These are phyloP conservation scores for Mycena belliarum DNA, from an alignment of 768 basidiomycete genomes.

Conservation along the genomic window DNA sequence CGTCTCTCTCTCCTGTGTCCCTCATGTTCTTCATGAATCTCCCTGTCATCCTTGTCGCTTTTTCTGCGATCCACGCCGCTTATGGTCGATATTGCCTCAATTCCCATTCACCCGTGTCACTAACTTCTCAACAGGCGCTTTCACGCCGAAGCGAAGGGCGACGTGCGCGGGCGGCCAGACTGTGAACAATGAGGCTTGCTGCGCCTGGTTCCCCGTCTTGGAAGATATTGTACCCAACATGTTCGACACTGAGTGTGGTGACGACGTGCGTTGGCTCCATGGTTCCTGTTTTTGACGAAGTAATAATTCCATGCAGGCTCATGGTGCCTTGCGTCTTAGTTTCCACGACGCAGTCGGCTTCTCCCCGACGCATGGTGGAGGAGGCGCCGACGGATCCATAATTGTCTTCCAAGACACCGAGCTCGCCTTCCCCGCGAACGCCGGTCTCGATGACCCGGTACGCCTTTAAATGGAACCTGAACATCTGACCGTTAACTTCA, in stretches of 20 bases:
- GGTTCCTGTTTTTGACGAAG: background rate
- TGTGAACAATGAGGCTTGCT: slow-evolving; percentile 31
- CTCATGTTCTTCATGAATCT: background rate
- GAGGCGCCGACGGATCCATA: slow-evolving; percentile 34
- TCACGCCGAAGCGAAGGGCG: background rate
- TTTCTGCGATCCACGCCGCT: background rate
- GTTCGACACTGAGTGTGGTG: slow-evolving; percentile 32
- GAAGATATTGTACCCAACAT: slow-evolving; percentile 31
- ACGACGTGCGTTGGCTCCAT: slow-evolving; percentile 32
- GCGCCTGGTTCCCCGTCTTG: slow-evolving; percentile 30
- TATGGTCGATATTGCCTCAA: background rate
- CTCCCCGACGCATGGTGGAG: slow-evolving; percentile 14
- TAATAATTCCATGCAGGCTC: slow-evolving; percentile 1
- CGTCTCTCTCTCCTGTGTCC: background rate
- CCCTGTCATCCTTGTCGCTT: background rate
- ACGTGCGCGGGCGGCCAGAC: slow-evolving; percentile 33
- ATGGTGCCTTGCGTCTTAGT: slow-evolving; percentile 7
- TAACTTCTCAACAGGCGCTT: background rate
- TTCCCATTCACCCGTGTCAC: background rate
- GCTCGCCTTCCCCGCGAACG: slow-evolving; percentile 29
- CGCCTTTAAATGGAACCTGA: background rate
- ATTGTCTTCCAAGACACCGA: slow-evolving; percentile 33
- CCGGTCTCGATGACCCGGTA: slow-evolving; percentile 29
- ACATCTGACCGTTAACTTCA: background rate
- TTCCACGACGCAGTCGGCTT: slow-evolving; percentile 27